Conservation (phyloP, 768 basidiomycete species). For the Trametes gibbosa region DNA sequence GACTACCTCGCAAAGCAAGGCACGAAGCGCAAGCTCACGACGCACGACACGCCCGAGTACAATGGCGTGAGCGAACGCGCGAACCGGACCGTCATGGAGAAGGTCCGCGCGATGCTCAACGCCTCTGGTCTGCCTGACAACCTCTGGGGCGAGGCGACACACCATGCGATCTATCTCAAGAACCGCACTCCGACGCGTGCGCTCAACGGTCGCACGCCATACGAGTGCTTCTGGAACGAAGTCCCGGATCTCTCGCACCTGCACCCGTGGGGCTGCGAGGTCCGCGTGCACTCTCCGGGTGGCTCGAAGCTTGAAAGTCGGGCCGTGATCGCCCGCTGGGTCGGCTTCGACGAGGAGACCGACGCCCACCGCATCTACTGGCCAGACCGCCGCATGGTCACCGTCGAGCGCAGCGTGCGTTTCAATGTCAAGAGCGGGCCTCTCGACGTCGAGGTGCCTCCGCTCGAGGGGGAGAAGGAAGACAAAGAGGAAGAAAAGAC, state of each 20-base stretch:
- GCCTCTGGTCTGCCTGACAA: conserved; percentile 20
- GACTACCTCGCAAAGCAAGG: conserved; percentile 35
- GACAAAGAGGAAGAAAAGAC: neutral
- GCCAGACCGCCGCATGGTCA: conserved; percentile 26
- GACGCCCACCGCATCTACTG: conserved; percentile 36
- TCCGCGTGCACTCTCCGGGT: conserved; percentile 6
- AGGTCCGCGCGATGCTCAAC: conserved; percentile 28
- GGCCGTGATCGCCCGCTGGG: conserved; percentile 9
- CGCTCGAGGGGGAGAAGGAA: conserved; percentile 14
- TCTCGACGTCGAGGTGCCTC: conserved; percentile 7
- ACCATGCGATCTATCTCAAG: conserved; percentile 24
- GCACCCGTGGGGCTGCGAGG: conserved; percentile 13
- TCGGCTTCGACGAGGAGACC: conserved; percentile 17
- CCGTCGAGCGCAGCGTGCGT: conserved; percentile 29
- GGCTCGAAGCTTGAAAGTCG: conserved; percentile 6
- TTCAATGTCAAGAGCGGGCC: neutral
- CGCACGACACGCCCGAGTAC: conserved; percentile 40
- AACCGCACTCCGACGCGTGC: conserved; percentile 19
- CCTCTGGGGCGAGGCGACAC: conserved; percentile 31
- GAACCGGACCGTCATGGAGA: conserved; percentile 27
- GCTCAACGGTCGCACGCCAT: conserved; percentile 21
- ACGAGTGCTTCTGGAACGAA: conserved; percentile 16
- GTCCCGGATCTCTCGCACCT: conserved; percentile 18
- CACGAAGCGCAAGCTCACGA: conserved; percentile 36
- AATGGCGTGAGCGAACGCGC: conserved; percentile 40